phyloP scores from a whole-genome alignment of 179 eudicot species.

The Beta corolliflora region DNA sequence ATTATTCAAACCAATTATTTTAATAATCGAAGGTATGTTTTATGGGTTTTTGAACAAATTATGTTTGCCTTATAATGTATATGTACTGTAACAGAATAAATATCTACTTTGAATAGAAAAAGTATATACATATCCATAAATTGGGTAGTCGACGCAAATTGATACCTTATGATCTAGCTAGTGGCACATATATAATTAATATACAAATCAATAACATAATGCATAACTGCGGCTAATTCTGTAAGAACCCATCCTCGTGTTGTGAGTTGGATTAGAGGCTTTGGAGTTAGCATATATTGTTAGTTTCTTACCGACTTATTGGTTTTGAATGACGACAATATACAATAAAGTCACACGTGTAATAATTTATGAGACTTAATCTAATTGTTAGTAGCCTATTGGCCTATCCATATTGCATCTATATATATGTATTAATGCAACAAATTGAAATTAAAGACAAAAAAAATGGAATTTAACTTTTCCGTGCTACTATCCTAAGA shows the following conservation, averaged over 20 bases:
- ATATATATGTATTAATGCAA: neutral
- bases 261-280: slow-evolving; percentile 17
- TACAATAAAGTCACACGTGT: slow-evolving; percentile 30
- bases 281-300: neutral
- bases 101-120: too few species aligned
- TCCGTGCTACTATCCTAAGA: too few species aligned
- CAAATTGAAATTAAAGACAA: neutral
- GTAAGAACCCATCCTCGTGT: neutral
- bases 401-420: neutral
- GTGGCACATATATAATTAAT: too few species aligned
- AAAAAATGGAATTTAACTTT: too few species aligned
- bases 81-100: too few species aligned
- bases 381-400: slow-evolving; percentile 22
- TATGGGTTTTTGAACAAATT: too few species aligned
- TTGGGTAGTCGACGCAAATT: too few species aligned
- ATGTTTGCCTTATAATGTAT: too few species aligned
- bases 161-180: too few species aligned
- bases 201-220: neutral
- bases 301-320: neutral
- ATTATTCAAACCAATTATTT: too few species aligned
- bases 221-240: neutral
- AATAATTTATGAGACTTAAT: slow-evolving; percentile 27
- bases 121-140: too few species aligned
- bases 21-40: too few species aligned
- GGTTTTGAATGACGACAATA: slow-evolving; percentile 27